These are phyloP conservation scores for Infundibulicybe gibba DNA, from an alignment of 768 basidiomycete genomes.

Conservation along the genomic window DNA sequence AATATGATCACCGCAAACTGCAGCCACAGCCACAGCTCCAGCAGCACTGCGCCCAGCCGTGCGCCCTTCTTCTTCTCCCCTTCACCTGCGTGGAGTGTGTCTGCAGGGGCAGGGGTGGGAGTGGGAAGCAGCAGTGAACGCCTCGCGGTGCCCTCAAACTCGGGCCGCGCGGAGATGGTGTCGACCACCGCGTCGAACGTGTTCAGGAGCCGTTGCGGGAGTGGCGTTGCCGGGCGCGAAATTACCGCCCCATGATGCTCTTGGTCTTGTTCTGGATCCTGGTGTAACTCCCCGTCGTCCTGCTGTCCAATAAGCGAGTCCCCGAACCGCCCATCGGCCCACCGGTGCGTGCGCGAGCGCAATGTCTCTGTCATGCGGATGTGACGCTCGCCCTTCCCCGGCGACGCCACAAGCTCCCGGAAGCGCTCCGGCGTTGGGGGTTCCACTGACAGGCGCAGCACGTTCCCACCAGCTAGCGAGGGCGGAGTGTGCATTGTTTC, in stretches of 20 bases:
- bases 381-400: slow-evolving; percentile 12
- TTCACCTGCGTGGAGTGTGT: not conserved
- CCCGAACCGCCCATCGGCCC: slow-evolving; percentile 54
- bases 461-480: slow-evolving; percentile 7
- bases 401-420: slow-evolving; percentile 1
- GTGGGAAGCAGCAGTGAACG: not conserved
- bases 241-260: slow-evolving; percentile 3
- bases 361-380: slow-evolving; percentile 47
- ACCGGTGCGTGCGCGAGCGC: slow-evolving; percentile 53
- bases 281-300: too few species aligned
- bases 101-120: not conserved
- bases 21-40: slow-evolving; percentile 83
- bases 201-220: slow-evolving; percentile 36
- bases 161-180: slow-evolving; percentile 20
- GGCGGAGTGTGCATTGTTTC: slow-evolving; percentile 12
- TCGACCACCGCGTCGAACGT: slow-evolving; percentile 45
- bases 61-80: slow-evolving; percentile 14
- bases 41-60: slow-evolving; percentile 37
- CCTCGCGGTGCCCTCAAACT: not conserved
- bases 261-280: slow-evolving; percentile 7
- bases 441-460: slow-evolving; percentile 35
- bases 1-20: slow-evolving; percentile 74
- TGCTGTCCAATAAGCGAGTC: slow-evolving; percentile 11
- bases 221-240: slow-evolving; percentile 16
- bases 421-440: slow-evolving; percentile 36